Base-by-base conservation (phyloP, 441 rosid genomes). In the Brassica balearica region DNA sequence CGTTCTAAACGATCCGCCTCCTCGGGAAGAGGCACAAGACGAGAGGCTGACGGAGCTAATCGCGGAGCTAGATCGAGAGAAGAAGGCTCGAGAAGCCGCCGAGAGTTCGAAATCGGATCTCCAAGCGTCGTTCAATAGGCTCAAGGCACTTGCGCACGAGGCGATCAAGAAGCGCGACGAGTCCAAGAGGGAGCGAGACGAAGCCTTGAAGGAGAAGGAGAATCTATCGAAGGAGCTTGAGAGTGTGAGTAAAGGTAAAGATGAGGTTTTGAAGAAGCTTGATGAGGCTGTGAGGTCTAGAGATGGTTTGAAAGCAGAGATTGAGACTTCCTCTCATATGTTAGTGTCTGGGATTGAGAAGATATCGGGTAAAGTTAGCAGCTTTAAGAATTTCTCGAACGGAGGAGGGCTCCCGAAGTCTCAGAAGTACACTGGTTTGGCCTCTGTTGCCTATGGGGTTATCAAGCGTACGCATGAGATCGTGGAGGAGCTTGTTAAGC, bases 261-360 rank as follows among this genome's bases (percentile, higher is more conserved):
- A 88, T 69, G 93, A 90, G 66, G 68, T 82, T 17, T 55, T 67
- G 23, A 86, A 81, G 82, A 89, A 86, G 83, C 84, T 85, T 27
- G 95, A 89, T 36, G 94, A 92, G 32, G 89, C 88, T 74, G 65
- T 80, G 41, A 90, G 86, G 71, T 6, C 82, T 29, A 90, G 79
- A 83, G 97, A 95, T 68, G 87, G 78, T 63, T 82, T 90, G 77
- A 84, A 87, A 73, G 82, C 87, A 4, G 97, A 95, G 87, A 84
- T 93, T 32, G 98, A 93, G 82, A 92, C 78, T 55, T 90, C 92
- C 1, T 88, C 93, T 32, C 97, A 90, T 79, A 90, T 95, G 97
- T 80, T 95, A n/a, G 91, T 89, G 32, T 92, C 95, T n/a, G 97
- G 98, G 63, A 92, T 93, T 15, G 99, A 95, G 75, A 95, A 95